These are phyloP conservation scores for Monilinia laxa DNA, from an alignment of 2,329 filamentous ascomycete genomes.

Conservation along the genomic window DNA sequence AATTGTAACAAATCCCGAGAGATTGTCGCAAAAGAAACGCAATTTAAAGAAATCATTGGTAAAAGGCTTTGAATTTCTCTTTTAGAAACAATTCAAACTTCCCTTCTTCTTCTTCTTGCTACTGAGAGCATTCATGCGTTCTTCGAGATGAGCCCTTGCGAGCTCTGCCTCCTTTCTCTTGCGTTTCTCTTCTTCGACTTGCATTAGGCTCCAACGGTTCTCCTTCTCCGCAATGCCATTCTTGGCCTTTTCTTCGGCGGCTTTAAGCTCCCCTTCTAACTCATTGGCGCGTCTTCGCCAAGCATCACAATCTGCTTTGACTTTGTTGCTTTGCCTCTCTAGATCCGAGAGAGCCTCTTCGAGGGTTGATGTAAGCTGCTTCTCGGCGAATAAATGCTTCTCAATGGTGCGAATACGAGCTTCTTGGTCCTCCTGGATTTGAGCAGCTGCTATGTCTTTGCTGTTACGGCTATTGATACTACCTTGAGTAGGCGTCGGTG, in stretches of 20 bases:
- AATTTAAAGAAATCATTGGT: neutral
- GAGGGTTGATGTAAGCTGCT: slow-evolving; percentile 90
- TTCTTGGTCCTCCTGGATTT: slow-evolving; percentile 92
- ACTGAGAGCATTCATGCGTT: slow-evolving; percentile 89
- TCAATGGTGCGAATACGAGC: slow-evolving; percentile 93
- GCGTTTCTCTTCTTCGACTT: slow-evolving; percentile 93
- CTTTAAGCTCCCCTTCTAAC: slow-evolving; percentile 47
- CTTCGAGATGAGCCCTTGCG: slow-evolving; percentile 84
- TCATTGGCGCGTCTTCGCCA: slow-evolving; percentile 85
- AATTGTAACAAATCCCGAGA: neutral
- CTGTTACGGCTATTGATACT: slow-evolving; percentile 59
- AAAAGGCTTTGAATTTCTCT: slow-evolving; percentile 16
- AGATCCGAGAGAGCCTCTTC: slow-evolving; percentile 95
- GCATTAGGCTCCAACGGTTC: slow-evolving; percentile 72
- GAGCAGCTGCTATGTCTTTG: slow-evolving; percentile 73
- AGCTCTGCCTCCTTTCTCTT: slow-evolving; percentile 88
- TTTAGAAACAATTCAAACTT: slow-evolving; percentile 85
- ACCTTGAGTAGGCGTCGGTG: slow-evolving; percentile 55
- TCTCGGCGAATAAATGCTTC: slow-evolving; percentile 93
- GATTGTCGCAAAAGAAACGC: neutral
- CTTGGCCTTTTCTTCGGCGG: slow-evolving; percentile 50
- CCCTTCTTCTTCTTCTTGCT: slow-evolving; percentile 76
- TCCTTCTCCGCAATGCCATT: slow-evolving; percentile 38
- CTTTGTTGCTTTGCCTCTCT: slow-evolving; percentile 86
- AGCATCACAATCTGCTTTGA: slow-evolving; percentile 83